Conservation (phyloP, 345 rosid species). For the Linum usitatissimum region DNA sequence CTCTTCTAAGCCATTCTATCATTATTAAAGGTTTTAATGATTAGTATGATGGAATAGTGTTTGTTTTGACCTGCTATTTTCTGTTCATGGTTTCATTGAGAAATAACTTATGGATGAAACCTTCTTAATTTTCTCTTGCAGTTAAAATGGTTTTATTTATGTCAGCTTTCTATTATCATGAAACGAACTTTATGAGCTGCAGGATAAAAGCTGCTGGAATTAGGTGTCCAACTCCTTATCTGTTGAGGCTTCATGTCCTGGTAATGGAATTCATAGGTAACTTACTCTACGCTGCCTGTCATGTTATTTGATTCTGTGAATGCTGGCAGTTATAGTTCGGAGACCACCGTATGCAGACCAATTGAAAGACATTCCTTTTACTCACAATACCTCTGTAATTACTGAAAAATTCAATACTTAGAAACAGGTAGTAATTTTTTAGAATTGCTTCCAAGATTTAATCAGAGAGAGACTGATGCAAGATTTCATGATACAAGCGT, state of each 20-base stretch:
- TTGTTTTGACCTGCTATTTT: too few relatives aligned
- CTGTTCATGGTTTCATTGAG: neutral
- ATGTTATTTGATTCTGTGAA: neutral
- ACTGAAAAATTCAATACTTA: too few relatives aligned
- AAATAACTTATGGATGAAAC: neutral
- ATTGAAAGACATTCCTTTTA: neutral
- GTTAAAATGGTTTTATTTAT: too few relatives aligned
- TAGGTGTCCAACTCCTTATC: conserved; percentile 67
- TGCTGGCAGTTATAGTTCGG: too few relatives aligned
- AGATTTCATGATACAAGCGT: too few relatives aligned
- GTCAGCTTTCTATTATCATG: neutral
- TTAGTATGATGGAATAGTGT: neutral
- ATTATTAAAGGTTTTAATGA: too few relatives aligned
- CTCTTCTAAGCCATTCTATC: neutral
- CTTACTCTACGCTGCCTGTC: too few relatives aligned
- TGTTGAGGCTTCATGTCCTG: conserved; percentile 79
- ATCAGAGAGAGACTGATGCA: too few relatives aligned
- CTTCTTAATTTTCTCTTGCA: conserved; percentile 1
- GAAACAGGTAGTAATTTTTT: too few relatives aligned
- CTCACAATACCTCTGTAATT: too few relatives aligned
- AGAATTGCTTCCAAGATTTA: too few relatives aligned
- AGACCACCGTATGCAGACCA: neutral
- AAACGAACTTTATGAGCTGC: conserved; percentile 16
- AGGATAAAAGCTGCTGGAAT: conserved; percentile 91
- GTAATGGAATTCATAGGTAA: conserved; percentile 98